Base-by-base conservation (phyloP, 306 rosid species). In the Cajanus cajan region DNA sequence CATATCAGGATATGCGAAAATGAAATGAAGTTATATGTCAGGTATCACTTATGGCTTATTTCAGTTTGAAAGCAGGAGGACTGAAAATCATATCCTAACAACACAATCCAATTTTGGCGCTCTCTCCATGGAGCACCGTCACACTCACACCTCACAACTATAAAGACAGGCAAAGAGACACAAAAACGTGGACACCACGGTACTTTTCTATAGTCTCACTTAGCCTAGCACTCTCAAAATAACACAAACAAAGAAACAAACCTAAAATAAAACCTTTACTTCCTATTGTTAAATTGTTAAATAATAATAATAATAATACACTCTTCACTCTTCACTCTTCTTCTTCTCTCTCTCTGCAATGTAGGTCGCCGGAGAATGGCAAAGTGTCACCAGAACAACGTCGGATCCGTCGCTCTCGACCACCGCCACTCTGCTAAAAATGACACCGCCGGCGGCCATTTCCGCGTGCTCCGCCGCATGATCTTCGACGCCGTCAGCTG, bases 401-500 rank as follows among this genome's bases (percentile, higher is more conserved):
- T 71, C 68, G 96, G 85, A 81, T 91, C 99, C 68, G 15, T 91
- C 14, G 80, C 82, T 14, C 87, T 93, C 62, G 66, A 91, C 80
- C 86, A 88, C 36, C 84, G 80, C 4, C 64, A 76, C 65, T 10
- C 88, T 37, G 39, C 87, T 45, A 62, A 74, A 19, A 67, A 70
- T 36, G 37, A 68, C 4, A 24, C 59, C 24, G 36, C 79, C 59
- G 76, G 68, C 62, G 75, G 83, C 7, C 87, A 87, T 82, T 88
- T 73, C 84, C 91, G 98, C 9, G 51, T 84, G 7, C 85, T 96
- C 57, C 96, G 97, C 64, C 90, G 91, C 76, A 82, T 82, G 75
- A 68, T 96, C 57, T 83, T 91, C 16, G 87, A 89, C 82, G 99
- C 99, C 62, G 86, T 96, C 36, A 96, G 96, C 71, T 96, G 99